Evolutionary conservation across 768 basidiomycete species (phyloP).

Genomic region (Mycena indigotica): DNA sequence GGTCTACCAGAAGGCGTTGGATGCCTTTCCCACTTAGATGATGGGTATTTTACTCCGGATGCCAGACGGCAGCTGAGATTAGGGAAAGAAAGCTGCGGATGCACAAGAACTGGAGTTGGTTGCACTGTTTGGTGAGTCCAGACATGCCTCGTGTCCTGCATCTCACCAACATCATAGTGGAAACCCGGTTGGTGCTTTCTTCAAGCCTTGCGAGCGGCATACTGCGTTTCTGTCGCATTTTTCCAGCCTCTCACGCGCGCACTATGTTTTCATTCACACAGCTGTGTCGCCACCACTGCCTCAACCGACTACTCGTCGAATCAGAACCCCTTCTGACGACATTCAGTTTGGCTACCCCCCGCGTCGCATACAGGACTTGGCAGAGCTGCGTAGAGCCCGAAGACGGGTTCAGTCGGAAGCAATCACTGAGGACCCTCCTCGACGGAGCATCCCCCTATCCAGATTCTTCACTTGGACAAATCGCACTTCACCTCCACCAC

Average conservation of each 20-base stretch:
- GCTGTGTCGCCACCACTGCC: conserved; percentile 21
- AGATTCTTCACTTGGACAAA: background rate
- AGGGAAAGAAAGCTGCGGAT: conserved; percentile 18
- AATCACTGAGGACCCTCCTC: background rate
- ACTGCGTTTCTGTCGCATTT: background rate
- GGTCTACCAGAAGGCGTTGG: conserved; percentile 13
- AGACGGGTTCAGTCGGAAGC: background rate
- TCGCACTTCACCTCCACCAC: background rate
- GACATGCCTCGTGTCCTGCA: background rate
- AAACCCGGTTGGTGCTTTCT: conserved; percentile 16
- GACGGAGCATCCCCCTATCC: background rate
- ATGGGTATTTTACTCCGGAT: conserved; percentile 13
- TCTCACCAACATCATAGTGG: conserved; percentile 7
- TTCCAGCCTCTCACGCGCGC: conserved; percentile 7
- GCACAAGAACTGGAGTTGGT: conserved; percentile 13
- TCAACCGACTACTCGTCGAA: background rate
- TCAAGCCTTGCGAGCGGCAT: conserved; percentile 15
- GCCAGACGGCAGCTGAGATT: conserved; percentile 15
- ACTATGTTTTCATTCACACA: conserved; percentile 19
- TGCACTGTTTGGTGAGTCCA: conserved; percentile 18
- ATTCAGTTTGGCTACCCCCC: background rate
- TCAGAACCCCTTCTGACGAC: conserved; percentile 4
- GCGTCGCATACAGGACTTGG: background rate
- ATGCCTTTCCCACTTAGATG: background rate
- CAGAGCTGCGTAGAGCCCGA: background rate